Evolutionary conservation across 176 grass and related monocot species (phyloP), one percentile per base, ranked within the genome.

Genomic region (Phoenix roebelenii): DNA sequence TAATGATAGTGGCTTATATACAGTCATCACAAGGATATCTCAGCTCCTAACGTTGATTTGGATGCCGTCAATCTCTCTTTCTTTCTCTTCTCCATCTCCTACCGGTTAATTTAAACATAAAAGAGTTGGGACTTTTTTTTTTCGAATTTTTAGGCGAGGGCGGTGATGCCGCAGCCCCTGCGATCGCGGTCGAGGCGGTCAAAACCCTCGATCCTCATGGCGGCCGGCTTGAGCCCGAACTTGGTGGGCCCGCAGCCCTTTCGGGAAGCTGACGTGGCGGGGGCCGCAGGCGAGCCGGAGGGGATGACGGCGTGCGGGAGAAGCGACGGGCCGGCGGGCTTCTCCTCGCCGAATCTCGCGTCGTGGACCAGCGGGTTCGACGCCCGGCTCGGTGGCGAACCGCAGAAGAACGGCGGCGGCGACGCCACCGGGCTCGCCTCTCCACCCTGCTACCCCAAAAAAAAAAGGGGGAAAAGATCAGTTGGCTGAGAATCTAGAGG

Each of bases 341-440:
- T 44, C 35, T 29, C 58, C 14, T 52, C 49, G 48, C 24, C 57
- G 69, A 72, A 72, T 4, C 58, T 57, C 23, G 24, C 49, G 49
- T 72, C 69, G 57, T 61, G 58, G 69, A 72, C 57, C 1, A 72
- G 24, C 17, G 69, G 69, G 58, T 72, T 61, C 22, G 57, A 24
- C 0, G 69, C 48, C 2, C 69, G 69, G 25, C 49, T 72, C 17
- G 69, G 69, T 0, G 69, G 69, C 3, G 69, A 72, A 20, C 58
- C 69, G 57, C 58, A 61, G 24, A 72, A 72, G 22, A 72, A 72
- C n/a, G 69, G 69, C 9, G 69, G 69, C 4, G 69, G 61, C 15
- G 58, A 72, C 4, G 69, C 30, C 29, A 56, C 58, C 16, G 54
- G 25, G 51, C 12, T 63, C 26, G 19, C 22, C 23, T 72, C 69